Conservation (phyloP, 305 asterid genomes). For the Solanum chacoense region DNA sequence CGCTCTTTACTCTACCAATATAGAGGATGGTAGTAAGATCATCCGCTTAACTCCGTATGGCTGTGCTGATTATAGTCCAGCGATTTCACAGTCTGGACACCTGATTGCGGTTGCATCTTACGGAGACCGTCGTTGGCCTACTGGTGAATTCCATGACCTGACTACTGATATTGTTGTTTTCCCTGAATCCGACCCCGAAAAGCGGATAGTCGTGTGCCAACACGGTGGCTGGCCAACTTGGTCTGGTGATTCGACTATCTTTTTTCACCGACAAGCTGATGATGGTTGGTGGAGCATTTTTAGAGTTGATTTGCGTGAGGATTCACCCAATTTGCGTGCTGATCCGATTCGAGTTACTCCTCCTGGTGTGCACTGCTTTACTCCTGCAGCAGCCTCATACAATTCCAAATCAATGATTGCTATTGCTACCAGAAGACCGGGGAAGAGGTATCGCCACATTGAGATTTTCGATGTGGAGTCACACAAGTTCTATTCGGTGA, state of each 20-base stretch:
- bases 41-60: conserved; percentile 48
- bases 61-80: conserved; percentile 56
- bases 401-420: conserved; percentile 18
- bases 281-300: conserved; percentile 96
- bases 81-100: conserved; percentile 48
- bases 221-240: conserved; percentile 85
- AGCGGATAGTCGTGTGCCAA: conserved; percentile 28
- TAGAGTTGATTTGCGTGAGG: conserved; percentile 27
- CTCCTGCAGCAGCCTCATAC: conserved; percentile 31
- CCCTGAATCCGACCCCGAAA: conserved; percentile 28
- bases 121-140: conserved; percentile 38
- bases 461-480: conserved; percentile 52
- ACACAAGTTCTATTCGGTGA: conserved; percentile 35
- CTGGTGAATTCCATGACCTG: conserved; percentile 53
- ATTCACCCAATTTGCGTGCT: background rate
- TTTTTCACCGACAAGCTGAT: conserved; percentile 61
- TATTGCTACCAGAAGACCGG: conserved; percentile 71
- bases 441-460: conserved; percentile 46
- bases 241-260: conserved; percentile 48
- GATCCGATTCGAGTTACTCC: conserved; percentile 61
- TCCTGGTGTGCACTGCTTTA: conserved; percentile 61
- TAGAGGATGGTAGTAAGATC: background rate
- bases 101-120: conserved; percentile 67
- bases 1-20: conserved; percentile 39
- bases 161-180: conserved; percentile 56